Evolutionary conservation across 257 asterid genomes (phyloP), one percentile per base, ranked within the genome.

Genomic region (Solanum ossicruentum): DNA sequence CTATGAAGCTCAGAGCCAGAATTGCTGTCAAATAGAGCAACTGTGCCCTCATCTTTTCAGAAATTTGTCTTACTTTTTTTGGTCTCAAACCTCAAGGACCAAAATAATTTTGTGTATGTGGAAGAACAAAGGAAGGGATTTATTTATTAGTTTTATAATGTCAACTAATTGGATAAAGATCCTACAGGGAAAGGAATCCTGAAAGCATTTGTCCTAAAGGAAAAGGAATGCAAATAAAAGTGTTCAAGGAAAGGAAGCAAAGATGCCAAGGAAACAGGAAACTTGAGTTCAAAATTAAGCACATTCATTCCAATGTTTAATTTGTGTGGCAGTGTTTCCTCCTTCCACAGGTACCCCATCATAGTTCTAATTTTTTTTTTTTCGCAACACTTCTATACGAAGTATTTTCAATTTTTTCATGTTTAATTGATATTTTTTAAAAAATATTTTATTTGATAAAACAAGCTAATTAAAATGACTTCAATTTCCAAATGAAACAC

Each of bases 1-100:
- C 91, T 86, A 87, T n/a, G 85, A 88, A 89, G 84, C 92, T 88
- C 39, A 91, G 88, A 88, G 83, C 83, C 43, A 85, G 71, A 69
- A 91, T 41, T 51, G 90, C 43, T 8, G 84, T n/a, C 54, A 85
- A n/a, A 8, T 56, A 36, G 65, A 89, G 43, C 78, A 89, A 60
- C 86, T 84, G 83, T n/a, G 17, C 65, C 86, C 78, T 91, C 92
- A 88, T 91, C 12, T 7, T 82, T 54, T 18, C 1, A 26, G 23
- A 51, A 26, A 23, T 15, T 15, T 26, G 28, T 8, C 13, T 21
- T 49, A 8, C 23, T 13, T 21, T 13, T 13, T 73, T 75, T 51
- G 1, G n/a, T 26, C 17, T 52, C 23, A 15, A 16, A 49, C 13
- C 43, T 45, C 20, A 41, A n/a, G 54, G 54, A 5, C 60, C 10